Evolutionary conservation across 805 yeast species (phyloP), one percentile per base, ranked within the genome.

Genomic region (Saturnispora quitensis): DNA sequence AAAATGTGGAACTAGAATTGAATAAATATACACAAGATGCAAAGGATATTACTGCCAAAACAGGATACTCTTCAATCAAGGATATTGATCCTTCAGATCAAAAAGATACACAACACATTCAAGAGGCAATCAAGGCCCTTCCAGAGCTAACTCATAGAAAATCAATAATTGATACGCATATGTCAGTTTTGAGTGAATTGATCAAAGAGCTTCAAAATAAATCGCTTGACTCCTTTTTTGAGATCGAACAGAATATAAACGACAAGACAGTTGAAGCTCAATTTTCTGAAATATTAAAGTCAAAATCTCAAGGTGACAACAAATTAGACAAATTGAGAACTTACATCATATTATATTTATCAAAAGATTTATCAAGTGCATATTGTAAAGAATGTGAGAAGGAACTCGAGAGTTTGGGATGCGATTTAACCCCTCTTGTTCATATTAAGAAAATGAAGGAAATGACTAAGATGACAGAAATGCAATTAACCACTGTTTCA

Each of bases 111-210:
- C 68, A 77, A 49, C 82, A 83, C 57, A 83, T 84, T 50, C 89
- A 83, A 66, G 87, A 81, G 58, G 97, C 97, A 9, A 89, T 93
- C 43, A 89, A 89, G 47, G 89, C 89, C 34, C 75, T 93, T 52
- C 99, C 99, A 3, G 96, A 89, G 66, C 73, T 93, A 55, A 88
- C 97, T 0, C 86, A 89, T 6, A 80, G 95, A 60, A 93, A 93
- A 66, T 75, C 81, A 50, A 81, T 89, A 33, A 84, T 93, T 59
- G 99, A 93, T 70, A 86, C 88, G 83, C 99, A 93, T 69, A 91
- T 93, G 96, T 89, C 88, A 61, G 90, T 93, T 25, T 80, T 95
- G 55, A 87, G 97, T 9, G 79, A 89, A 18, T 72, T 93, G 49
- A 76, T 93, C 54, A 81, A 83, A 62, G 89, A 89, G 58, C 74